phyloP scores from a whole-genome alignment of 768 basidiomycete genomes.

The Russula olivacea region DNA sequence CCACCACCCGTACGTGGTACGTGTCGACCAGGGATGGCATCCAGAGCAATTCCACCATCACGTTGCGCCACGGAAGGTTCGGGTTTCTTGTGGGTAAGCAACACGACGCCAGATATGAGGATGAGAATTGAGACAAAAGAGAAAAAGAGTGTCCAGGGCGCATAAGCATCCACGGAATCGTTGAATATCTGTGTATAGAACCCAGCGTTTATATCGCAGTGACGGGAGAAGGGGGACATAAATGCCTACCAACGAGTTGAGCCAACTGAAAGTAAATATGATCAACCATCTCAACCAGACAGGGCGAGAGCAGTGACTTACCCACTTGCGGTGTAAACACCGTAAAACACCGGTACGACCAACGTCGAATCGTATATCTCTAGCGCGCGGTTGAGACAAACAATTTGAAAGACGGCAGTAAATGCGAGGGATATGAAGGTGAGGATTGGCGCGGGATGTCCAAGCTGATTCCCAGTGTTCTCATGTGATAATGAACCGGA shows the following conservation, averaged over 20 bases:
- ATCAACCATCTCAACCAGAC: neutral
- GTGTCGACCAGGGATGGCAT: constrained; percentile 30
- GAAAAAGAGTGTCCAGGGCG: constrained; percentile 82
- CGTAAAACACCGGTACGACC: constrained; percentile 93
- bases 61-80: constrained; percentile 39
- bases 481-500: constrained; percentile 71
- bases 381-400: constrained; percentile 87
- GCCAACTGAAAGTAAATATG: constrained; percentile 38
- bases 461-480: constrained; percentile 84
- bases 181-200: constrained; percentile 57
- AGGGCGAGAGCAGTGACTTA: constrained; percentile 31
- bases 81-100: constrained; percentile 89
- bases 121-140: constrained; percentile 83
- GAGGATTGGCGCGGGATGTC: constrained; percentile 74
- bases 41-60: constrained; percentile 28
- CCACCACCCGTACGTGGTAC: constrained; percentile 27
- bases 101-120: constrained; percentile 87
- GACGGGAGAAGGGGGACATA: neutral
- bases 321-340: constrained; percentile 83
- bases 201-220: neutral
- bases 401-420: constrained; percentile 85
- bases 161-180: constrained; percentile 77
- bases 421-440: constrained; percentile 48
- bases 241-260: constrained; percentile 46
- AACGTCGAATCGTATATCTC: constrained; percentile 85